Conservation (phyloP, 1,139 yeast species). For the Hansenula sp. region DNA sequence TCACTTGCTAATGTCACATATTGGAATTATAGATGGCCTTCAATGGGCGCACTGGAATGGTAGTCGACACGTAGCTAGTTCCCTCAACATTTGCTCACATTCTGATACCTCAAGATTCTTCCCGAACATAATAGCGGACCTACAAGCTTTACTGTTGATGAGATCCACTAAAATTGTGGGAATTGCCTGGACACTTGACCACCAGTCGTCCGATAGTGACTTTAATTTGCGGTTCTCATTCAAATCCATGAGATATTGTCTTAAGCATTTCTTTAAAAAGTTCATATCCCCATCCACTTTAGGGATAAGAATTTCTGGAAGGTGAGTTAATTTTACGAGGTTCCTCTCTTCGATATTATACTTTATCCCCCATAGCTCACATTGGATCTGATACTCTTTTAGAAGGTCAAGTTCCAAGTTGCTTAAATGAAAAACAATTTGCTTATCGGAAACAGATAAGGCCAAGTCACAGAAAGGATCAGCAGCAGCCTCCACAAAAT, state of each 20-base stretch:
- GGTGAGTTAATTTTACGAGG: constrained; percentile 27
- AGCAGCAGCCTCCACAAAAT: constrained; percentile 24
- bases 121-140: constrained; percentile 75
- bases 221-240: constrained; percentile 19
- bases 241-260: constrained; percentile 43
- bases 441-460: constrained; percentile 6
- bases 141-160: constrained; percentile 64
- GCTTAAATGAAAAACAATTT: constrained; percentile 17
- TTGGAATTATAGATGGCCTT: constrained; percentile 67
- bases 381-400: constrained; percentile 26
- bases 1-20: constrained; percentile 29
- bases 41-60: constrained; percentile 92
- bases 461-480: constrained; percentile 12
- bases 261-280: constrained; percentile 32
- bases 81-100: constrained; percentile 40
- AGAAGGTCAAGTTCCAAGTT: constrained; percentile 32
- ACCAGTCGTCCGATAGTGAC: constrained; percentile 25
- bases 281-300: constrained; percentile 27
- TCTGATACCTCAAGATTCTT: constrained; percentile 38
- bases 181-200: constrained; percentile 30
- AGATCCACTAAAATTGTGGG: constrained; percentile 49
- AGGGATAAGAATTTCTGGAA: constrained; percentile 37
- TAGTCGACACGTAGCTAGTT: constrained; percentile 43
- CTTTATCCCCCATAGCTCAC: constrained; percentile 43
- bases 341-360: constrained; percentile 16